Evolutionary conservation across 2,329 filamentous ascomycete genomes (phyloP), one percentile per base, ranked within the genome.

Genomic region (Fusarium algeriense): DNA sequence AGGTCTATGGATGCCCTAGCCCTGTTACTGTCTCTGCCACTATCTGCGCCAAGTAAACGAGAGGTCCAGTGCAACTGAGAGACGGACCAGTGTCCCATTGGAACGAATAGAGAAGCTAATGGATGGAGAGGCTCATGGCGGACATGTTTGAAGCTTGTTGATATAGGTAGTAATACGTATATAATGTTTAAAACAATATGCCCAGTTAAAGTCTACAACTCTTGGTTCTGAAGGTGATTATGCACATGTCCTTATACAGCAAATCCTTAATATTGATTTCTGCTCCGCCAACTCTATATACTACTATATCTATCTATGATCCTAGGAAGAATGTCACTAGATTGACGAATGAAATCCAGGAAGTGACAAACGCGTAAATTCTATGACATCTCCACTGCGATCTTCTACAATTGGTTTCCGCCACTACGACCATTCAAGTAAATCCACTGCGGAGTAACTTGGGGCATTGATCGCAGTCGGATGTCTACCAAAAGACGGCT

Each of bases 1-100:
- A 78, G 73, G 81, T 83, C 20, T 81, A 78, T 68, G 79, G 79
- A 60, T 84, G 82, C 81, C 81, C 82, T 7, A 73, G 78, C 70
- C 82, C 82, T 8, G 80, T 82, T 37, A 77, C 80, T 34, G 68
- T 84, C 32, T 77, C 78, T 30, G 71, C 78, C 20, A 66, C 63
- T n/a, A 60, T 81, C 64, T 81, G 79, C 53, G 55, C 72, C 54
- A 67, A 76, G 55, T 77, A 71, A 69, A 41, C 20, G 12, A 11
- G 1, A 7, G 7, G 10, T 9, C 11, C 4, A 6, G 19, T 20
- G 11, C 8, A 26, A 30, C 10, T 30, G 20, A 23, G 7, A 30
- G 28, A 30, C 28, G 6, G 32, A 23, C 11, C 15, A 3, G 10
- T 17, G 5, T 17, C 4, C 12, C 48, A 12, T 37, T 26, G 14